Base-by-base conservation (phyloP, 2,329 filamentous ascomycete species). In the Aspergillus spinulosporus region DNA sequence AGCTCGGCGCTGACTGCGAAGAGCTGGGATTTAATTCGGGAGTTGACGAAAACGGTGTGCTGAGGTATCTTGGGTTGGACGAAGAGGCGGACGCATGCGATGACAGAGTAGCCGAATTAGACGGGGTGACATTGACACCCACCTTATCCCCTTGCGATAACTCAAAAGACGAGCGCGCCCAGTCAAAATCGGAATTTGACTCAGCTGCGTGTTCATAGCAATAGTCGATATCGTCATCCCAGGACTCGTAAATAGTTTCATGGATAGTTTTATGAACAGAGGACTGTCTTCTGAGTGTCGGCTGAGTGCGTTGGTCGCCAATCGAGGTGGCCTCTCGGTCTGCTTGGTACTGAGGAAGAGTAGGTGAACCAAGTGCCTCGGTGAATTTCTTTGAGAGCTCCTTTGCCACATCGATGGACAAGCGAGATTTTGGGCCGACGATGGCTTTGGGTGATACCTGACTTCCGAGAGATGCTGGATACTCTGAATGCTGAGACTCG, bases 151-250 rank as follows among this genome's bases (percentile, higher is more conserved):
- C 58, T 39, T 64, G 60, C n/a, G 60, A 49, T 44, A 72, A 68
- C 7, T 75, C 72, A 4, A 73, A 31, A 47, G 72, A 67, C 49
- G 59, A 64, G 49, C 66, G 73, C 55, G 79, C 75, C 82, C 83
- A 86, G 57, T 85, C 81, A 55, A 84, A 84, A 59, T 86, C 77
- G 60, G 81, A 85, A 51, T 82, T 80, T 1, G 83, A 82, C 67
- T 86, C 84, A 4, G 83, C 79, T 28, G 81, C 82, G 64, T 84
- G 80, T 59, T 85, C 80, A 62, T 86, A 86, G 63, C 82, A 84
- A 63, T 82, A 85, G 61, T 86, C 83, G 54, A 86, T 82, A 58
- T 84, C 82, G 39, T 84, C 82, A 63, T 86, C 83, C 84, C 84
- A 86, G 1, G 79, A 80, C 45, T 72, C 71, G 54, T 69, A 70